phyloP scores from a whole-genome alignment of 2,329 filamentous ascomycete species.

The Tolypocladium pustulatum region DNA sequence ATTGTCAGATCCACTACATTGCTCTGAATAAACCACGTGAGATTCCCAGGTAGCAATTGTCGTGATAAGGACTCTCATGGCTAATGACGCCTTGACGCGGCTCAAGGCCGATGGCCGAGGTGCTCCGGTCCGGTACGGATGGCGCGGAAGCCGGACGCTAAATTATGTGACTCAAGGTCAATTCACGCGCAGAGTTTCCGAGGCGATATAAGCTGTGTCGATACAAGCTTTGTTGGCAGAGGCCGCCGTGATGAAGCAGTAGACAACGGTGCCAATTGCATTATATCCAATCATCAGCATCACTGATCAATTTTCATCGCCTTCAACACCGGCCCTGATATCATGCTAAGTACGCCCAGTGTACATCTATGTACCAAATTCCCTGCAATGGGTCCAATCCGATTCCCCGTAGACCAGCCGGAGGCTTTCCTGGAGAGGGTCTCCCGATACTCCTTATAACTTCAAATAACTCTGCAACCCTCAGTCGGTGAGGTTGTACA shows the following conservation, averaged over 20 bases:
- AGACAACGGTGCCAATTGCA: background rate
- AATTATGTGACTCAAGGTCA: no score
- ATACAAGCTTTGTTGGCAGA: background rate
- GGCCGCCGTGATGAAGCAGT: background rate
- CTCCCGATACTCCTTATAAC: background rate
- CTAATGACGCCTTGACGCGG: background rate
- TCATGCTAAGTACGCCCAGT: background rate
- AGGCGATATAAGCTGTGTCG: background rate
- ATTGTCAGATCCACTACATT: background rate
- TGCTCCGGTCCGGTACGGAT: background rate
- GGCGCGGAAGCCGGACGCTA: background rate
- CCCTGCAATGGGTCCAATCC: background rate
- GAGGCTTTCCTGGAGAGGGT: background rate
- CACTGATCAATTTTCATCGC: background rate
- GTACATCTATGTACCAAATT: background rate
- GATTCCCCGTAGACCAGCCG: background rate
- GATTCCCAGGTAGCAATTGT: no score
- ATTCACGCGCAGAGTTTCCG: no score
- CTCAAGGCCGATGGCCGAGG: background rate
- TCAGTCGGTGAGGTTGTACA: constrained; percentile 43
- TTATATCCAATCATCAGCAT: background rate
- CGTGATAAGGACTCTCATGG: no score
- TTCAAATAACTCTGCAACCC: background rate
- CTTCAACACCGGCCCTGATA: background rate
- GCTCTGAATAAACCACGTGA: background rate